These are phyloP conservation scores for Trichoderma koningiopsis DNA, from an alignment of 2,329 filamentous ascomycete genomes.

Conservation along the genomic window DNA sequence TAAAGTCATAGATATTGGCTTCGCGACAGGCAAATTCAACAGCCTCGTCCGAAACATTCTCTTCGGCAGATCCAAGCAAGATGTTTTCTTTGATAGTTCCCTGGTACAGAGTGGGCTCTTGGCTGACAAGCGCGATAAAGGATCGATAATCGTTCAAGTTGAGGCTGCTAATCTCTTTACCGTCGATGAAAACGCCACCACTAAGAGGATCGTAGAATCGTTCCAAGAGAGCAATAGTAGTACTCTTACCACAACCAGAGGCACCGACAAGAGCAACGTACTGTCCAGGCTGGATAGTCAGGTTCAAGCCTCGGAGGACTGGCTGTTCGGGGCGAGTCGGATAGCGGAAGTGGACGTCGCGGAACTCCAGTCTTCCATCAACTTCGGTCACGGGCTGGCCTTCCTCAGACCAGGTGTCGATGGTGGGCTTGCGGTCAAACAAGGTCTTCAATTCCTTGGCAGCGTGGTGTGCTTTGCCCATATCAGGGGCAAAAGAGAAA, in stretches of 20 bases:
- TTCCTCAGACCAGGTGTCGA: slow-evolving; percentile 78
- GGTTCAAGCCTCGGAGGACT: slow-evolving; percentile 81
- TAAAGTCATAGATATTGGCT: slow-evolving; percentile 91
- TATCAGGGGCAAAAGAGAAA: slow-evolving; percentile 88
- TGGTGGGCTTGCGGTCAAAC: slow-evolving; percentile 78
- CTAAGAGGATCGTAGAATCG: slow-evolving; percentile 90
- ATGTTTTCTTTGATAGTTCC: slow-evolving; percentile 92
- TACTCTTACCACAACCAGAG: slow-evolving; percentile 91
- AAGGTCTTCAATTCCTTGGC: slow-evolving; percentile 79
- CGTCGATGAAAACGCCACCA: slow-evolving; percentile 83
- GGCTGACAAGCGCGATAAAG: slow-evolving; percentile 83
- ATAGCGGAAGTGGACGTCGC: slow-evolving; percentile 91
- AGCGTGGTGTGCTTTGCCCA: slow-evolving; percentile 88
- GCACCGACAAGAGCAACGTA: slow-evolving; percentile 89
- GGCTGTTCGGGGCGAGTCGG: slow-evolving; percentile 88
- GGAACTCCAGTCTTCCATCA: slow-evolving; percentile 83
- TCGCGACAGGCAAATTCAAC: slow-evolving; percentile 82
- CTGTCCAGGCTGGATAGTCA: slow-evolving; percentile 75
- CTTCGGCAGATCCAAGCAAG: slow-evolving; percentile 70
- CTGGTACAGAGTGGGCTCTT: slow-evolving; percentile 93
- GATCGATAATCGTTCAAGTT: slow-evolving; percentile 87
- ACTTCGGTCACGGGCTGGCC: slow-evolving; percentile 66
- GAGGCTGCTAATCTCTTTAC: slow-evolving; percentile 75
- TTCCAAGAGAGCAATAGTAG: slow-evolving; percentile 87
- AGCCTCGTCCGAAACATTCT: slow-evolving; percentile 69